A percentile compares a stretch with the other conserved stretches of the same genome.
phyloP scores from a whole-genome alignment of 768 basidiomycete genomes.

The Phylloporus sp. region DNA sequence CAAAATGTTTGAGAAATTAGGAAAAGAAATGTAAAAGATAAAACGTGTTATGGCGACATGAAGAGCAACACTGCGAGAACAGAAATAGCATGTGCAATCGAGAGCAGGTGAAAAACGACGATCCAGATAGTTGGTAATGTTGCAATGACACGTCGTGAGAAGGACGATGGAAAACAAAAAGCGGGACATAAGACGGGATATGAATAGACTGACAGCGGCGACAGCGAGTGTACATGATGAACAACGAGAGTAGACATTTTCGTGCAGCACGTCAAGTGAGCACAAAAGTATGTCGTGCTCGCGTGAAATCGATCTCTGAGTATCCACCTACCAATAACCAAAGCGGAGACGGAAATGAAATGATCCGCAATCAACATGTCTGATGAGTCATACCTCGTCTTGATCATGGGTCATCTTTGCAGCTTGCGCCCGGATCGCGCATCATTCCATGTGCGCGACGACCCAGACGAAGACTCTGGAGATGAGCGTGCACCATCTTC shows the following conservation, averaged over 20 bases:
- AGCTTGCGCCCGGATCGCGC: constrained; percentile 7
- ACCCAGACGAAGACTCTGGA: constrained; percentile 12
- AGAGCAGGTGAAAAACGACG: neutral
- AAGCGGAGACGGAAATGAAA: neutral
- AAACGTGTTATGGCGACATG: too few relatives aligned
- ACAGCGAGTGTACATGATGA: neutral
- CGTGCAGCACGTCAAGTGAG: neutral
- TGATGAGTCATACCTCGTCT: neutral
- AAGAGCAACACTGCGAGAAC: constrained; percentile 3
- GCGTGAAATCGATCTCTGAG: too few relatives aligned
- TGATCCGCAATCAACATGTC: neutral
- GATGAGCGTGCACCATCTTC: neutral
- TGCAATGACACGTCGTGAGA: neutral
- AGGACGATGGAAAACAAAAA: neutral
- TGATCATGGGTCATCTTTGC: constrained; percentile 4
- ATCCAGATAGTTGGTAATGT: neutral
- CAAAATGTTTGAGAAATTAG: too few relatives aligned
- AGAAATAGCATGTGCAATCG: neutral
- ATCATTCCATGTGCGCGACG: constrained; percentile 18
- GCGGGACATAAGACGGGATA: neutral
- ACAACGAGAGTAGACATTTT: neutral
- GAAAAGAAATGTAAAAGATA: too few relatives aligned
- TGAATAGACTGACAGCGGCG: neutral
- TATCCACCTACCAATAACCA: neutral
- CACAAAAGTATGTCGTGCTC: neutral